Percentiles rank a stretch among this genome's conserved stretches.
Evolutionary conservation across 495 filamentous ascomycete genomes (phyloP).

Genomic region (Tuber aestivum): DNA sequence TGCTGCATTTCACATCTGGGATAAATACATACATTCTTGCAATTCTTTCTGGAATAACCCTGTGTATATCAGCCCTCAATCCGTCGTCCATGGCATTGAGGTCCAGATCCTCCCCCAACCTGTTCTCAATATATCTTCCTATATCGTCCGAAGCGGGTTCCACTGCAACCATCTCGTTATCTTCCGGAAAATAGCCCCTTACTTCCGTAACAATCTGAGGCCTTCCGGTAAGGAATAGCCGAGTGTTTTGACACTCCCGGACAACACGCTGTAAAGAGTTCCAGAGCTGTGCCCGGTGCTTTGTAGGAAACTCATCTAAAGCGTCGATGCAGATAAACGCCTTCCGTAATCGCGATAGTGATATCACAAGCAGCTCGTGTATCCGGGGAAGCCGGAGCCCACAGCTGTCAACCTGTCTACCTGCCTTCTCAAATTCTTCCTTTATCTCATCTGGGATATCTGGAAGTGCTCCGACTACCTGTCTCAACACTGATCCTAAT

Average conservation of each 20-base stretch:
- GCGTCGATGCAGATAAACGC: neutral
- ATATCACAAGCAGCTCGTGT: too few relatives aligned
- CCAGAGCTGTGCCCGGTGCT: neutral
- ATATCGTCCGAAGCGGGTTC: neutral
- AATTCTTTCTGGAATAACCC: too few relatives aligned
- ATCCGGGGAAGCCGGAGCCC: too few relatives aligned
- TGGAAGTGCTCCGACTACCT: neutral
- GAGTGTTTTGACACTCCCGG: neutral
- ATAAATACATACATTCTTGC: too few relatives aligned
- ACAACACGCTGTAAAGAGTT: neutral
- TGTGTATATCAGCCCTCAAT: too few relatives aligned
- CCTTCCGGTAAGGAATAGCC: neutral
- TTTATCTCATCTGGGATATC: neutral
- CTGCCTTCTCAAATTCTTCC: neutral
- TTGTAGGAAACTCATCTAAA: neutral
- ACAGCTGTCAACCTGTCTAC: too few relatives aligned
- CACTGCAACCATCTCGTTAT: neutral
- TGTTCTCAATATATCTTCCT: neutral
- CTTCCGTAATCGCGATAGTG: too few relatives aligned
- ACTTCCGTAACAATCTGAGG: neutral
- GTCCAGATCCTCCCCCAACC: neutral
- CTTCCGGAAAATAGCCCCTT: neutral
- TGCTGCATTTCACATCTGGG: too few relatives aligned
- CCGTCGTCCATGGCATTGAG: neutral
- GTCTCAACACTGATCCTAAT: too few relatives aligned